A percentile compares a stretch with the other conserved stretches of the same genome.
Conservation (phyloP, 495 filamentous ascomycete species). For the Aspergillus sclerotiicarbonarius region DNA sequence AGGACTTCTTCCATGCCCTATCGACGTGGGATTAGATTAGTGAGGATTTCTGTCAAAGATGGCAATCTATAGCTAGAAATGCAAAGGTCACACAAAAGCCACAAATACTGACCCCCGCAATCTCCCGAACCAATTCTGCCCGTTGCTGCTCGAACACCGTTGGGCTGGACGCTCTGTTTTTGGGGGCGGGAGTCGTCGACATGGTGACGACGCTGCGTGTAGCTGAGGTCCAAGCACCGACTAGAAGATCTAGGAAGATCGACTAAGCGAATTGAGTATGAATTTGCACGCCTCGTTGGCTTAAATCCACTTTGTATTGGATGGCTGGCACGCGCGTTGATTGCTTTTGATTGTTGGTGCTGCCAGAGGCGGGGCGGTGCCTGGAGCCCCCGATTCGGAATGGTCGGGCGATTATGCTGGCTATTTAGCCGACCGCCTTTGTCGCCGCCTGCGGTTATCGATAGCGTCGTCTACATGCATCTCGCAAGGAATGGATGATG, state of each 20-base stretch:
- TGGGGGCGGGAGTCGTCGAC: constrained; percentile 19
- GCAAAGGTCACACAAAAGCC: background rate
- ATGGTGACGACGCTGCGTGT: constrained; percentile 5
- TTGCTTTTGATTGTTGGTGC: background rate
- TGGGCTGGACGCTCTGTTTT: constrained; percentile 25
- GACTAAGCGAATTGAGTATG: background rate
- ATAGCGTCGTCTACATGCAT: background rate
- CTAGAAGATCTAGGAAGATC: background rate
- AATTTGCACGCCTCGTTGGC: background rate
- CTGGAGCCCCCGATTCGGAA: background rate
- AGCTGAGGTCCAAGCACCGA: background rate
- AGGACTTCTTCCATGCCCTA: constrained; percentile 92
- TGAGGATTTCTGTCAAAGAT: background rate
- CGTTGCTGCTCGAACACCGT: constrained; percentile 77
- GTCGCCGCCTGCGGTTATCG: background rate
- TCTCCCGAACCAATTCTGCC: constrained; percentile 71
- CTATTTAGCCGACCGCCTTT: background rate
- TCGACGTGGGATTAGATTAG: background rate
- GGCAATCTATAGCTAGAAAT: too few species aligned
- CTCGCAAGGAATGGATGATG: too few species aligned
- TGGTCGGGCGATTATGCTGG: background rate
- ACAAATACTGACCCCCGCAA: constrained; percentile 62
- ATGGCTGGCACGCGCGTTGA: background rate
- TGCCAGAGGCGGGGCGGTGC: constrained; percentile 2
- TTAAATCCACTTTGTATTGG: background rate